Evolutionary conservation across 139 green algal genomes (phyloP).

Genomic region (Klebsormidium nitens): DNA sequence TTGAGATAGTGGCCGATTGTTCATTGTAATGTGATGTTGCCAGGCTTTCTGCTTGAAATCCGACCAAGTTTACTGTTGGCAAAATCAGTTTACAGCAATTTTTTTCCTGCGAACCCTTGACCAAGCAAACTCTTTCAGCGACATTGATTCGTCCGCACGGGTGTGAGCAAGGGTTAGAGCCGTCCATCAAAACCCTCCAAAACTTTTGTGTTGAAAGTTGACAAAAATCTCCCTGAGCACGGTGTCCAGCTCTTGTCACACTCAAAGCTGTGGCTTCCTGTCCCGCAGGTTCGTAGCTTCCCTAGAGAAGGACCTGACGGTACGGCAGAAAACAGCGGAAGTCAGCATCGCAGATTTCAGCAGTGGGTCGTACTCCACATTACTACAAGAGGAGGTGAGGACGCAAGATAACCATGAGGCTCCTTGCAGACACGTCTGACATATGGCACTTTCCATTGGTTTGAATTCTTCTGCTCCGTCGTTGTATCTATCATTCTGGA

Average conservation of each 20-base stretch:
- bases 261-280: not conserved
- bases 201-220: no score
- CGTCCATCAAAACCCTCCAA: no score
- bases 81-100: no score
- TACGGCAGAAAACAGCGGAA: conserved; percentile 72
- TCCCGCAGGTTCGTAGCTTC: conserved; percentile 47
- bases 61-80: no score
- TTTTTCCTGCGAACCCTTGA: no score
- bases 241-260: not conserved
- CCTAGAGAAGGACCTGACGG: conserved; percentile 78
- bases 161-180: no score
- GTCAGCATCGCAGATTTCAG: conserved; percentile 57
- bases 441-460: not conserved
- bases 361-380: conserved; percentile 53
- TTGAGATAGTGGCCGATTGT: no score
- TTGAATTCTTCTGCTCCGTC: not conserved
- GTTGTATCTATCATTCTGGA: not conserved
- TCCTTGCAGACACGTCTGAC: not conserved
- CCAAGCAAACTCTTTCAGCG: no score
- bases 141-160: no score
- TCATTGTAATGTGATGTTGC: no score
- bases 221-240: conserved; percentile 9
- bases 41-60: no score
- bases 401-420: not conserved
- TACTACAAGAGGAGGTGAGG: conserved; percentile 60